Evolutionary conservation across 768 basidiomycete species (phyloP).

Genomic region (Russula foetens): DNA sequence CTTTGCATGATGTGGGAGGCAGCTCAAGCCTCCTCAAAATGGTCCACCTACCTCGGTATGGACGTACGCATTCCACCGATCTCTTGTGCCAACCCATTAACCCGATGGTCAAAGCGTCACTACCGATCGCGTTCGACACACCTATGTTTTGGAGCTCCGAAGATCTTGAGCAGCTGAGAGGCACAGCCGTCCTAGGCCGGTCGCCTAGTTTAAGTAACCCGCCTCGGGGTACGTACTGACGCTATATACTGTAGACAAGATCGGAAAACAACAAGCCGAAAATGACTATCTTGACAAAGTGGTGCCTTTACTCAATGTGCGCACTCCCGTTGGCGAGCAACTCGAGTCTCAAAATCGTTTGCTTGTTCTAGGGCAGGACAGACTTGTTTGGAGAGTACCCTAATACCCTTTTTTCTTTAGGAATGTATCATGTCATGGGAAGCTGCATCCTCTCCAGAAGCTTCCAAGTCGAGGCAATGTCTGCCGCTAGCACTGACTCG

Average conservation of each 20-base stretch:
- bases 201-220: conserved; percentile 18
- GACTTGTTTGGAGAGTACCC: conserved; percentile 56
- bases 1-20: conserved; percentile 96
- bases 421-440: conserved; percentile 81
- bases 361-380: conserved; percentile 44
- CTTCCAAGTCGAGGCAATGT: conserved; percentile 68
- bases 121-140: conserved; percentile 73
- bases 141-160: conserved; percentile 89
- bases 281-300: conserved; percentile 59
- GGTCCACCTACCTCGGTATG: conserved; percentile 68
- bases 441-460: conserved; percentile 89
- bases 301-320: conserved; percentile 61
- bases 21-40: conserved; percentile 52
- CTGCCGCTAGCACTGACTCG: conserved; percentile 29
- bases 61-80: background rate
- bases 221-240: background rate
- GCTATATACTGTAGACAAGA: conserved; percentile 48
- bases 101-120: conserved; percentile 35
- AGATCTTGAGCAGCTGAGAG: conserved; percentile 67
- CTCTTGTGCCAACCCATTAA: background rate
- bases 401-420: conserved; percentile 49
- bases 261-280: conserved; percentile 81
- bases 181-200: conserved; percentile 82
- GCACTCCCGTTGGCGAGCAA: conserved; percentile 18
- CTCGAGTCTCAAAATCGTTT: background rate